A percentile compares a stretch with the other conserved stretches of the same genome.
Conservation (phyloP, 768 basidiomycete species). For the Amylocystis lapponica region DNA sequence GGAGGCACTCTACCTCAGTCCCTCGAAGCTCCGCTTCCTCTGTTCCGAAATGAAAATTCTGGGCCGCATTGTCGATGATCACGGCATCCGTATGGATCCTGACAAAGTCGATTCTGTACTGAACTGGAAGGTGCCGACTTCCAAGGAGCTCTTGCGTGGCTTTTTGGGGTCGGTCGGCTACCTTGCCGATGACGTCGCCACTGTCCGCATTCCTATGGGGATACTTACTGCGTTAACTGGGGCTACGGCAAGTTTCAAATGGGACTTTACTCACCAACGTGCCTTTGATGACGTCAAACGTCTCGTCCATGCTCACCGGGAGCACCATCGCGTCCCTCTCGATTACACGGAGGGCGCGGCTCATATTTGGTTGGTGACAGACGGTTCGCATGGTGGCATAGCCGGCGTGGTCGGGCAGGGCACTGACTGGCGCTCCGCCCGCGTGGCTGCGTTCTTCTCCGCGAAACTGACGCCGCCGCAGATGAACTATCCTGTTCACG, state of each 20-base stretch:
- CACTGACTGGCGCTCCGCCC: conserved; percentile 5
- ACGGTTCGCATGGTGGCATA: conserved; percentile 16
- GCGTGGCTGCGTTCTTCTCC: conserved; percentile 21
- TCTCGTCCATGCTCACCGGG: conserved; percentile 8
- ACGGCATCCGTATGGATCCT: conserved; percentile 38
- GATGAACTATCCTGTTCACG: conserved; percentile 34
- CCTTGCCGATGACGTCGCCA: conserved; percentile 29
- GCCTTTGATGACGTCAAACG: conserved; percentile 25
- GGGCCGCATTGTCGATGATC: conserved; percentile 30
- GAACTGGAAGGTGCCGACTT: conserved; percentile 26
- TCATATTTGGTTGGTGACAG: conserved; percentile 19
- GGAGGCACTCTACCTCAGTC: conserved; percentile 16
- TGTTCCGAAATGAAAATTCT: conserved; percentile 17
- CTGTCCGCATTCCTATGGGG: conserved; percentile 34
- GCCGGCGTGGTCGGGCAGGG: conserved; percentile 20
- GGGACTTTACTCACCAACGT: conserved; percentile 25
- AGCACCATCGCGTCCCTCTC: conserved; percentile 14
- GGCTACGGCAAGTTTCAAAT: conserved; percentile 11
- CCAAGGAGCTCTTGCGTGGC: conserved; percentile 26
- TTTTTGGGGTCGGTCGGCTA: conserved; percentile 30
- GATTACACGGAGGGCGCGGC: conserved; percentile 20
- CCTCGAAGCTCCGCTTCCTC: conserved; percentile 20
- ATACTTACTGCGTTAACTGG: conserved; percentile 21
- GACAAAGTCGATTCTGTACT: conserved; percentile 34
- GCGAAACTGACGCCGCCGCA: conserved; percentile 22